These are phyloP conservation scores for Geum urbanum DNA, from an alignment of 306 rosid species.

Conservation along the genomic window DNA sequence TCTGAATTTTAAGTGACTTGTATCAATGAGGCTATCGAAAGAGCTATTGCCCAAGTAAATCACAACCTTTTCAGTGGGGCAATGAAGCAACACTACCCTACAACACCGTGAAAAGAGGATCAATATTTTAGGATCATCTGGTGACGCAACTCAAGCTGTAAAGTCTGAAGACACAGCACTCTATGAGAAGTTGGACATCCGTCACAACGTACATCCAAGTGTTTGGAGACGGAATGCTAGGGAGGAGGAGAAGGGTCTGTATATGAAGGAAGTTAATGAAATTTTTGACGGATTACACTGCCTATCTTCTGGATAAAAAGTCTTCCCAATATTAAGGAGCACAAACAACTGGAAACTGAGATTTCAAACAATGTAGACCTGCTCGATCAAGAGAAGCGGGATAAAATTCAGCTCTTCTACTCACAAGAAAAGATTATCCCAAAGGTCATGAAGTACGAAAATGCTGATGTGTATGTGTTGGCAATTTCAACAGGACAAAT, in stretches of 20 bases:
- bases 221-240: slow-evolving; percentile 98
- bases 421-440: slow-evolving; percentile 91
- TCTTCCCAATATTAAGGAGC: slow-evolving; percentile 85
- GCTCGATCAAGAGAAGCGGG: slow-evolving; percentile 79
- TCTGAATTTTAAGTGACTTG: too few species aligned
- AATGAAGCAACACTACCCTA: too few species aligned
- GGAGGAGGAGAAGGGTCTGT: slow-evolving; percentile 95
- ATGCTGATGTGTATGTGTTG: slow-evolving; percentile 85
- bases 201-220: slow-evolving; percentile 83
- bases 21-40: too few species aligned
- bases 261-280: slow-evolving; percentile 66
- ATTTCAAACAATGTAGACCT: slow-evolving; percentile 80
- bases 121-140: slow-evolving; percentile 24
- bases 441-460: slow-evolving; percentile 84
- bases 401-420: slow-evolving; percentile 82
- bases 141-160: slow-evolving; percentile 58
- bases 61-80: too few species aligned
- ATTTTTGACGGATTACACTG: slow-evolving; percentile 85
- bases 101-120: too few species aligned
- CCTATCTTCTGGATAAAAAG: slow-evolving; percentile 94
- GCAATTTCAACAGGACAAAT: slow-evolving; percentile 88
- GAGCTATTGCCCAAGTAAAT: too few species aligned
- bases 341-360: slow-evolving; percentile 90
- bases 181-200: slow-evolving; percentile 90
- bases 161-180: slow-evolving; percentile 54